Base-by-base conservation (phyloP, 164 flowering plant genomes). In the Aristolochia contorta region DNA sequence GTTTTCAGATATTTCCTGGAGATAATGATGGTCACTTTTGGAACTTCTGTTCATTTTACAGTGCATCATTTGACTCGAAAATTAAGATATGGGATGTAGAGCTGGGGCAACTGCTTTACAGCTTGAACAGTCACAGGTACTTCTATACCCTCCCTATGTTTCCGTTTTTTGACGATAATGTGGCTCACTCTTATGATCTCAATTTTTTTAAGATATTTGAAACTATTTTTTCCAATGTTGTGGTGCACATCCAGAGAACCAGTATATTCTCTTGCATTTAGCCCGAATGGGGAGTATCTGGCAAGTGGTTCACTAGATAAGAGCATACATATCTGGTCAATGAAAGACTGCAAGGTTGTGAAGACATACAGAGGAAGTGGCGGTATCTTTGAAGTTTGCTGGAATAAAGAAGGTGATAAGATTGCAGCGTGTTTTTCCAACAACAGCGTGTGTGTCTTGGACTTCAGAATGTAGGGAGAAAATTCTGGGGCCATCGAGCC, bases 21-120 rank as follows among this genome's bases (percentile, higher is more conserved):
- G 43, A 37, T 37, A 4, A 37, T 37, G 43, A 37, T 10, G 43
- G 12, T 37, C 7, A 3, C 1, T 8, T 37, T 37, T 37, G 43
- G 43, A 37, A 37, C 43, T 8, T 47, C 24, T 21, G 20, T 32
- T 13, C 9, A 55, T 63, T 27, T 65, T 56, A n/a, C 79, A 89
- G 97, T 76, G 98, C 98, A 62, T 92, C 98, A 18, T 89, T 89
- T 67, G 98, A 92, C 72, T 87, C 98, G 25, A 89, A 95, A 16
- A 82, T 92, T 58, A 92, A 92, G 81, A 74, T 92, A 24, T 92
- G 98, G 98, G 91, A 87, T 67, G 85, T 80, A 62, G 89, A 92
- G 56, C 54, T 52, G 2, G 98, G 98, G 37, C 78, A 59, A 57
- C 76, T 79, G 32, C 76, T 85, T 19, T 66, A 65, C 73, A 92